Evolutionary conservation across 2,329 filamentous ascomycete species (phyloP), one percentile per base, ranked within the genome.

Genomic region (Fusarium pseudonygamai): DNA sequence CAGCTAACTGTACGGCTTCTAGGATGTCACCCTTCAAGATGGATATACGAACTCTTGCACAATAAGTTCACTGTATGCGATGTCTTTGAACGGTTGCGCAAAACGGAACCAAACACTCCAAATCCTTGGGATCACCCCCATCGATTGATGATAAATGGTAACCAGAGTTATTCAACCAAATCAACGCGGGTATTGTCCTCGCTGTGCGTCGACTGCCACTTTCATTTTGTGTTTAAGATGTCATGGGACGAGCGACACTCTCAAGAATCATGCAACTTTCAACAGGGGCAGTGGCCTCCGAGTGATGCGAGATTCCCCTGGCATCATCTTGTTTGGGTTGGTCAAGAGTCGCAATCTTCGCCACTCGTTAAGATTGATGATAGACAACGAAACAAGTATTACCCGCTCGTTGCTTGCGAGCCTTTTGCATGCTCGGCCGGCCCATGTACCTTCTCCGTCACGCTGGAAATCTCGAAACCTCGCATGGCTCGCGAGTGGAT

Each of bases 401-500:
- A 84, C 39, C 85, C 84, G 3, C 66, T 84, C 22, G 62, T 80
- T 34, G 79, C 82, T 18, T 75, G 78, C 32, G 81, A 84, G 34
- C 66, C 75, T 20, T 87, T 85, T 58, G 75, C 79, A 30, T 88
- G 86, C 77, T 85, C 83, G 0, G 81, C 83, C 7, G 76, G 77
- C 2, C 74, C 79, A 13, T 88, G 86, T 75, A 81, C 81, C 3
- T 83, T 86, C 45, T 73, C 79, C 28, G 60, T 89, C 42, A 82
- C 77, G 4, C 77, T 90, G 24, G 85, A 88, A 60, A 82, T 90
- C 12, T 86, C 85, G 12, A 76, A 82, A 58, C 87, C 87, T 16
- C 86, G 86, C 5, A 82, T 91, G 71, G 75, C 79, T 16, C 74
- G 75, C 7, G 78, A 79, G 61, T 86, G 84, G 82, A 79, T 87